phyloP scores from a whole-genome alignment of 768 basidiomycete species.

The Cubamyces sp. region DNA sequence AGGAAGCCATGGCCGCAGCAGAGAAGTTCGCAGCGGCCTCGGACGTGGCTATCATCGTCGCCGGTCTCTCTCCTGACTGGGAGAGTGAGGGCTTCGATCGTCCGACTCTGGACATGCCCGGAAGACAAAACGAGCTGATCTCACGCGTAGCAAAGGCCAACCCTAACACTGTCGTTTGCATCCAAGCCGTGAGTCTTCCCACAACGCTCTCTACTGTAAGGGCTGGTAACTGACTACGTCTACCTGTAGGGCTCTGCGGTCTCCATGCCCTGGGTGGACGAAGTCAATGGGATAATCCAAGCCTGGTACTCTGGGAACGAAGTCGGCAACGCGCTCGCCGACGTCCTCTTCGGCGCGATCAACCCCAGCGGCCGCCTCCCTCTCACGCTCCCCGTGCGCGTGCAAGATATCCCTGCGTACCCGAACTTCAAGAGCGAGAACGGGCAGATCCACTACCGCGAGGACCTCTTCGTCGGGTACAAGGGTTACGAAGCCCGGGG shows the following conservation, averaged over 20 bases:
- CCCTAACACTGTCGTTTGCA: slow-evolving; percentile 58
- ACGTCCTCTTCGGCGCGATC: slow-evolving; percentile 63
- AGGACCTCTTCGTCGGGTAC: slow-evolving; percentile 72
- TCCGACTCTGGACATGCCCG: slow-evolving; percentile 61
- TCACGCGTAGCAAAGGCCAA: slow-evolving; percentile 55
- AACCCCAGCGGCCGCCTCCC: slow-evolving; percentile 66
- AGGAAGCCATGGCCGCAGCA: slow-evolving; percentile 58
- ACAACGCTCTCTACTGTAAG: not conserved
- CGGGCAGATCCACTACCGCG: slow-evolving; percentile 55
- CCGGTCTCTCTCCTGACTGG: slow-evolving; percentile 70
- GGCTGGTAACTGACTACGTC: not conserved
- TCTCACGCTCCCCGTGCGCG: slow-evolving; percentile 59
- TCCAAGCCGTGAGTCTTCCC: slow-evolving; percentile 57
- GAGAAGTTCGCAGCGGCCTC: slow-evolving; percentile 54
- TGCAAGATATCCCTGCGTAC: slow-evolving; percentile 66
- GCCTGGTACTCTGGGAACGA: slow-evolving; percentile 73
- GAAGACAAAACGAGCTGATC: slow-evolving; percentile 63
- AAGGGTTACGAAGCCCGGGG: slow-evolving; percentile 62
- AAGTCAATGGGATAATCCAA: slow-evolving; percentile 59
- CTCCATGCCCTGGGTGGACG: slow-evolving; percentile 72
- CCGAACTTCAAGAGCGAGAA: slow-evolving; percentile 62
- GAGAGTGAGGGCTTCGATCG: slow-evolving; percentile 79
- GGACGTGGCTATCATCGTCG: slow-evolving; percentile 62
- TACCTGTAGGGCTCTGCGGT: slow-evolving; percentile 61
- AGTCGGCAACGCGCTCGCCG: slow-evolving; percentile 64